Base-by-base conservation (phyloP, 176 grass and related monocot species). In the Rhipidocladum racemiflorum region DNA sequence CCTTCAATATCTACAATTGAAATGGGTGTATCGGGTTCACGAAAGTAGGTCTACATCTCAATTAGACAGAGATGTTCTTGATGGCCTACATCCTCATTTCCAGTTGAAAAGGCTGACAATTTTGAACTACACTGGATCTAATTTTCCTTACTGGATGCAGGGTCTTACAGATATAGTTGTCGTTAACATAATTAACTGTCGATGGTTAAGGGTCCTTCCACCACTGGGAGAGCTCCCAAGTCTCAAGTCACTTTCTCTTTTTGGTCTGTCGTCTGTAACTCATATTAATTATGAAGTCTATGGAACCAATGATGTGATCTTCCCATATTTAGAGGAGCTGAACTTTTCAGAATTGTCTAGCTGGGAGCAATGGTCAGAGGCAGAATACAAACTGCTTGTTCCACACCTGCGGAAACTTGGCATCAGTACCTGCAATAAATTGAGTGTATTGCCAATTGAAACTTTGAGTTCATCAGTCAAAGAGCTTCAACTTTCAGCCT, bases 261-360 rank as follows among this genome's bases (percentile, higher is more conserved):
- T 25, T 9, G 28, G 24, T 9, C 51, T 82, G 40, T 12, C 2
- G 35, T 60, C 50, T n/a, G 21, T 82, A 35, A 65, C 50, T 75
- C 18, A 45, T 21, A 32, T 88, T 4, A 72, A 40, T 28, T 3
- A 83, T 50, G 29, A 40, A 17, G 20, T 83, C 12, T 88, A 77
- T 61, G 79, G 79, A 35, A 78, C n/a, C 34, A 28, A 32, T 2
- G 8, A 61, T 17, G 17, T 44, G 18, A 51, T 28, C 34, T 88
- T 88, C 27, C 79, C 61, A 70, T 42, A 50, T 44, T 76, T 88
- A 67, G 82, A 65, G 39, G 49, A 88, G 23, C n/a, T 83, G 42
- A 30, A 24, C 27, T 77, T 70, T 20, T 9, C 17, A 7, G 15
- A 78, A 34, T 61, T 62, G 20, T 28, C 45, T 42, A 59, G 46